These are phyloP conservation scores for Paxillus rubicundulus DNA, from an alignment of 768 basidiomycete genomes.

Conservation along the genomic window DNA sequence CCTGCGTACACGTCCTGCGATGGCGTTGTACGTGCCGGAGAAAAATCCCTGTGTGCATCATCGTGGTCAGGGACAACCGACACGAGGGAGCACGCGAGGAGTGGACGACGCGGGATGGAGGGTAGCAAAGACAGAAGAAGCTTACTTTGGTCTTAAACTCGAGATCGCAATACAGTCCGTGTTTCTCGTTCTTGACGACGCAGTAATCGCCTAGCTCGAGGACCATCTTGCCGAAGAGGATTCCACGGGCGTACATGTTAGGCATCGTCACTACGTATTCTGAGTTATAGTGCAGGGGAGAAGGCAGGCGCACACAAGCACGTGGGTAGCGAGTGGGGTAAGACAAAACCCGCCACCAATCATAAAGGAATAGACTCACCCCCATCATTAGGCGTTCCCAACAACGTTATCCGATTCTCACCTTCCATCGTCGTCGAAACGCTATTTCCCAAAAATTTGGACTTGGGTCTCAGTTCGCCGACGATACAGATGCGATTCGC, in stretches of 20 bases:
- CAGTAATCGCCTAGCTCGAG: constrained; percentile 92
- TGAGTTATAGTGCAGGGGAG: constrained; percentile 25
- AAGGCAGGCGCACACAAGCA: neutral
- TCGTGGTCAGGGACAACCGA: neutral
- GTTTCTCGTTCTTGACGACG: constrained; percentile 77
- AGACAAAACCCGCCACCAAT: too few species aligned
- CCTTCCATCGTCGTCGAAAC: constrained; percentile 97
- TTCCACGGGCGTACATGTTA: constrained; percentile 93
- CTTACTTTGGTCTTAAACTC: constrained; percentile 97
- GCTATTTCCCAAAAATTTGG: constrained; percentile 94
- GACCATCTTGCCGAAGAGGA: constrained; percentile 92
- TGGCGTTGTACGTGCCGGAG: constrained; percentile 92
- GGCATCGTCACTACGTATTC: constrained; percentile 94
- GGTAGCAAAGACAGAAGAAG: neutral
- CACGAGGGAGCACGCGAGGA: neutral
- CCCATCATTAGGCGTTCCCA: constrained; percentile 84
- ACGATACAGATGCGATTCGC: constrained; percentile 82
- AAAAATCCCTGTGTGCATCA: constrained; percentile 74
- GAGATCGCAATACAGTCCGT: constrained; percentile 72
- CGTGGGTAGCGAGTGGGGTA: too few species aligned
- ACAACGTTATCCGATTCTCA: constrained; percentile 81
- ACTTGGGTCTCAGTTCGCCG: constrained; percentile 94
- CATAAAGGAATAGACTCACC: constrained; percentile 47
- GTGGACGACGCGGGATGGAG: neutral
- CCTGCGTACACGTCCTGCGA: constrained; percentile 75